phyloP scores from a whole-genome alignment of 2,329 filamentous ascomycete species.

The Colletotrichum sp. region DNA sequence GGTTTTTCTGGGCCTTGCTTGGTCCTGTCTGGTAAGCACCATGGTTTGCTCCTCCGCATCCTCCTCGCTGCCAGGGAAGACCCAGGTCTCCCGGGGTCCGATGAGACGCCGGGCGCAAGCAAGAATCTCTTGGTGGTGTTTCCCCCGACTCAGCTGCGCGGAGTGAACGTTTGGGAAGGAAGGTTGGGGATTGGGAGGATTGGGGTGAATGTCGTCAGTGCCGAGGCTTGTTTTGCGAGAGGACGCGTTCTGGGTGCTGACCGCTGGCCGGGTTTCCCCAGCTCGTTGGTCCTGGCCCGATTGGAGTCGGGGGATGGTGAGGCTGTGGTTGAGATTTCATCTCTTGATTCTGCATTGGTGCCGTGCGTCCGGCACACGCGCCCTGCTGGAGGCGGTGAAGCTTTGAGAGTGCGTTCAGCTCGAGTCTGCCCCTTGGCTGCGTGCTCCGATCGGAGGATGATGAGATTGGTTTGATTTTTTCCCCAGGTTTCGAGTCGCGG shows the following conservation, averaged over 20 bases:
- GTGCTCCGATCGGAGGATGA: not conserved
- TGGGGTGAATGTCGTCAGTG: not conserved
- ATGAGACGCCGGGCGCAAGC: conserved; percentile 14
- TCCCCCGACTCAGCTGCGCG: conserved; percentile 11
- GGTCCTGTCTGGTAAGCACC: not conserved
- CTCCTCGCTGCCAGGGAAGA: not conserved
- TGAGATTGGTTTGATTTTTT: not conserved
- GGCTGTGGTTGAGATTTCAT: not conserved
- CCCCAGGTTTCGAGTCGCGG: not conserved
- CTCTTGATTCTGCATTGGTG: not conserved
- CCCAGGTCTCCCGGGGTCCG: conserved; percentile 8
- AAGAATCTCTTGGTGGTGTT: conserved; percentile 6
- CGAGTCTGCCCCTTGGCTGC: not conserved
- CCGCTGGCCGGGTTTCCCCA: conserved; percentile 3
- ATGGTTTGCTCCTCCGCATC: not conserved
- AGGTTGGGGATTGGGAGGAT: not conserved
- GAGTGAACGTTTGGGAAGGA: not conserved
- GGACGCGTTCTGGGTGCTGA: not conserved
- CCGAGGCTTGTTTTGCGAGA: not conserved
- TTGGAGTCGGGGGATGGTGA: not conserved
- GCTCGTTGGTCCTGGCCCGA: not conserved
- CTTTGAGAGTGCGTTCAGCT: conserved; percentile 1
- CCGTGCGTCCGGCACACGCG: not conserved
- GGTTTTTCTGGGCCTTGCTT: not conserved
- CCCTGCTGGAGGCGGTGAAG: not conserved